A percentile compares a stretch with the other conserved stretches of the same genome.
Evolutionary conservation across 495 filamentous ascomycete species (phyloP).

Genomic region (Cercophora samala): DNA sequence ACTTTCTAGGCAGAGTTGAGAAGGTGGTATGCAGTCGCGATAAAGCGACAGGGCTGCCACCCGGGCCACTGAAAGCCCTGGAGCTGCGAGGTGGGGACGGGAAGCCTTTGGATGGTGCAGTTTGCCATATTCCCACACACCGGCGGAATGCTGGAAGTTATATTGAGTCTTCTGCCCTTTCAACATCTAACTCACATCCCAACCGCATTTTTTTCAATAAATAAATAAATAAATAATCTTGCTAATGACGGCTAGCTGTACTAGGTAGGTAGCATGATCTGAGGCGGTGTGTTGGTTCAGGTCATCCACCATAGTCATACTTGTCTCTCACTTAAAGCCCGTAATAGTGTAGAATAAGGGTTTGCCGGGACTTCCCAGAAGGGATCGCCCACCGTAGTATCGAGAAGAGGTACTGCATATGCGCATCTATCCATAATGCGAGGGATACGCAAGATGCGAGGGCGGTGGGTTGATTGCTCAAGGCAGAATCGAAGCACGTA

Average conservation of each 20-base stretch:
- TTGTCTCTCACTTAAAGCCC: no score
- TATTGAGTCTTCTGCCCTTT: background rate
- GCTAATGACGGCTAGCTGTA: no score
- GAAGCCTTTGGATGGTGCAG: background rate
- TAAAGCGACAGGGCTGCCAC: background rate
- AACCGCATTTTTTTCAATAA: no score
- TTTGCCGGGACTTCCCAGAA: background rate
- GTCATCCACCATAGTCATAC: no score
- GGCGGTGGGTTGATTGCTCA: background rate
- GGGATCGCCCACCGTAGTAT: background rate
- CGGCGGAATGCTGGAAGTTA: background rate
- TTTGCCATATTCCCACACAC: background rate
- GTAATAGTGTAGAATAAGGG: no score
- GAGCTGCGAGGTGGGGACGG: background rate
- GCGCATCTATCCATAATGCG: background rate
- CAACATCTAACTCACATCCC: background rate
- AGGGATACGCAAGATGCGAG: background rate
- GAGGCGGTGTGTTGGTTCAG: background rate
- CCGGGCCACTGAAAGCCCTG: no score
- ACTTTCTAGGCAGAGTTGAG: constrained; percentile 22
- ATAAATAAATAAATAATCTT: no score
- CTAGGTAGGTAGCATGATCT: no score
- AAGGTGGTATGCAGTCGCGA: constrained; percentile 15
- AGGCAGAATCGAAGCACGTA: background rate
- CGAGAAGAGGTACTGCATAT: background rate